Base-by-base conservation (phyloP, 768 basidiomycete genomes). In the Trametes maxima region DNA sequence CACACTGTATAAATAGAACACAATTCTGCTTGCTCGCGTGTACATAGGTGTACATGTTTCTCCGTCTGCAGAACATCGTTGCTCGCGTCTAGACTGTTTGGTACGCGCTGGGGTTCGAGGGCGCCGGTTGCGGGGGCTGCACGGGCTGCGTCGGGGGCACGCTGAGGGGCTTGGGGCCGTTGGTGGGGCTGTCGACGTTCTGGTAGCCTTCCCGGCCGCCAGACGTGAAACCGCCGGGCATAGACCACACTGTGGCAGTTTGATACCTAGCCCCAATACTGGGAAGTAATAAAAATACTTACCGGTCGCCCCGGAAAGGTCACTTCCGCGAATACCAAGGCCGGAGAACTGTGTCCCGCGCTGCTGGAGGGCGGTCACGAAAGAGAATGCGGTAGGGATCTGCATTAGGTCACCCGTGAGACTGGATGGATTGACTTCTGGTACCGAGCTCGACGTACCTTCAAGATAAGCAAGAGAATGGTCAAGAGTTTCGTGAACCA, bases 401-500 rank as follows among this genome's bases (percentile, higher is more conserved):
- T 78, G 54, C 11, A 24, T 35, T n/a, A 12, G 54, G 5, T 11
- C n/a, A 35, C 28, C 4, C 16, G 50, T 36, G 19, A 48, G 33
- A 3, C 21, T 28, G 47, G 11, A 10, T 12, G 33, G 14, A 17
- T 12, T 46, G 52, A 17, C 11, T 19, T 7, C 19, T n/a, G 55
- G 13, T 24, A 10, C 21, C 5, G n/a, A 5, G 14, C 24, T 17
- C 35, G 13, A 67, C 66, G 50, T 17, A 78, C 78, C 73, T 79
- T 79, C 14, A 78, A 60, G 11, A 78, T 49, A 16, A 78, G 68
- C 40, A 76, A 62, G 11, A 78, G 36, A 52, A 78, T 71, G 25
- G 80, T 80, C 24, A 92, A 52, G 44, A 89, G 68, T 66, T 73
- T 84, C 58, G 85, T 73, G 63, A 91, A 78, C 39, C 79, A 80